A percentile compares a stretch with the other conserved stretches of the same genome.
These are phyloP conservation scores for Dactylellina leptospora DNA, from an alignment of 2,329 filamentous ascomycete species.

Conservation along the genomic window DNA sequence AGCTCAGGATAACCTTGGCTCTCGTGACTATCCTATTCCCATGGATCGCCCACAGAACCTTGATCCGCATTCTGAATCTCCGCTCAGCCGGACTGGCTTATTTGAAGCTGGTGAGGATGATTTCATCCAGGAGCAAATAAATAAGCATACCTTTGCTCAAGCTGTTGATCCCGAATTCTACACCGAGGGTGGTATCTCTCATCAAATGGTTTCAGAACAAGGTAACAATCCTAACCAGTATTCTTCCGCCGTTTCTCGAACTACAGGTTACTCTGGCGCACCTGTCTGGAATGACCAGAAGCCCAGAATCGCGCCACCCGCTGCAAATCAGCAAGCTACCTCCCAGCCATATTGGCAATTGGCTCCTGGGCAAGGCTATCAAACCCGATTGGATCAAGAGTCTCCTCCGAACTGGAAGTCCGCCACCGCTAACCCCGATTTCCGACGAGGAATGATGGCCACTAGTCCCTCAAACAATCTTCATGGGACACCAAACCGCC, in stretches of 20 bases:
- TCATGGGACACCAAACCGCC: slow-evolving; percentile 16
- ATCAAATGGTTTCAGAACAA: slow-evolving; percentile 17
- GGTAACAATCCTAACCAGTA: slow-evolving; percentile 8
- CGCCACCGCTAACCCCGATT: slow-evolving; percentile 6
- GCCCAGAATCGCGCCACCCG: neutral
- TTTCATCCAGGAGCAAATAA: slow-evolving; percentile 48
- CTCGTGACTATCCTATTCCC: slow-evolving; percentile 12
- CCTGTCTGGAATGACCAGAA: slow-evolving; percentile 32
- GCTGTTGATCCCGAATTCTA: slow-evolving; percentile 46
- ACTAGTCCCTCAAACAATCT: slow-evolving; percentile 7
- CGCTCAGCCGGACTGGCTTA: slow-evolving; percentile 9
- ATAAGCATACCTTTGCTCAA: slow-evolving; percentile 46
- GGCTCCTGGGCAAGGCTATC: slow-evolving; percentile 11
- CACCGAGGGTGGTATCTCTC: slow-evolving; percentile 27
- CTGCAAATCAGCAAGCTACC: neutral
- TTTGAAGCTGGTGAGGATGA: slow-evolving; percentile 45
- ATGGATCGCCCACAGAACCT: slow-evolving; percentile 16
- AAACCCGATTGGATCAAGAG: slow-evolving; percentile 31
- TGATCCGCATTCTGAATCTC: slow-evolving; percentile 21
- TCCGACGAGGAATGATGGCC: slow-evolving; percentile 18
- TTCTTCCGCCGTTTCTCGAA: slow-evolving; percentile 10
- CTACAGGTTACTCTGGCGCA: slow-evolving; percentile 11
- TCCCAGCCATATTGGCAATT: slow-evolving; percentile 38
- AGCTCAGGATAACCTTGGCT: slow-evolving; percentile 11
- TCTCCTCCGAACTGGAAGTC: slow-evolving; percentile 31